Evolutionary conservation across 2,329 filamentous ascomycete genomes (phyloP).

Genomic region (Neophaeococcomyces aloes): DNA sequence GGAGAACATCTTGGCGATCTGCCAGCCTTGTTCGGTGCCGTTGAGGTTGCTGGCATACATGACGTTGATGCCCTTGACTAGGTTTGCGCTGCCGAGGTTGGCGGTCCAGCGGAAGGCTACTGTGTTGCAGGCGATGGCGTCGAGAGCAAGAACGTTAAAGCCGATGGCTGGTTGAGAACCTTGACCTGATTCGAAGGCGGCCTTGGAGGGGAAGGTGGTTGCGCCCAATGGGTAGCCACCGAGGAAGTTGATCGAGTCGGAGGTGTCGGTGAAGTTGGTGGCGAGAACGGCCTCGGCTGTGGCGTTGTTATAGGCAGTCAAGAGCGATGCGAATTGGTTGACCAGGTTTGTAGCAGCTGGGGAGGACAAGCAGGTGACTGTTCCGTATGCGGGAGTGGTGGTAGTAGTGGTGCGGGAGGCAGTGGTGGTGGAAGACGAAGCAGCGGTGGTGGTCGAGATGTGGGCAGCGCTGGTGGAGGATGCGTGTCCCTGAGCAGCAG

Average conservation of each 20-base stretch:
- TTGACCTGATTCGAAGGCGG: constrained; percentile 1
- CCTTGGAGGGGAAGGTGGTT: constrained; percentile 2
- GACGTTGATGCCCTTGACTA: constrained; percentile 2
- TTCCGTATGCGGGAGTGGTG: too few relatives aligned
- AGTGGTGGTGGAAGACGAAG: too few relatives aligned
- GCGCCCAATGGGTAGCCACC: neutral
- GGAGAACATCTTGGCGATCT: constrained; percentile 24
- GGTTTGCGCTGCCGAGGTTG: constrained; percentile 9
- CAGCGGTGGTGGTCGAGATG: too few relatives aligned
- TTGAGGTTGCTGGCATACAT: neutral
- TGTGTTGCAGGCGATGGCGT: constrained; percentile 25
- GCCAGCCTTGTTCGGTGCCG: constrained; percentile 17
- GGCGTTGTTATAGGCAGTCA: constrained; percentile 10
- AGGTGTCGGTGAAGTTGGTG: constrained; percentile 16
- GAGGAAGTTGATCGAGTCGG: constrained; percentile 2
- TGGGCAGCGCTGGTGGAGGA: too few relatives aligned
- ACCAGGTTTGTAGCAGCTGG: neutral
- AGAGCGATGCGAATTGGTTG: neutral
- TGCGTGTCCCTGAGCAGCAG: too few relatives aligned
- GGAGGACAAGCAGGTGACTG: neutral
- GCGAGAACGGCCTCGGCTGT: constrained; percentile 20
- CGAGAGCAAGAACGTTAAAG: constrained; percentile 13
- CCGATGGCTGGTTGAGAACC: neutral
- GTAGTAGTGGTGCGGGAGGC: too few relatives aligned
- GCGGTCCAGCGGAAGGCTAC: constrained; percentile 26